Base-by-base conservation (phyloP, 148 eudicot species). In the Vaccinium vitisidaea region DNA sequence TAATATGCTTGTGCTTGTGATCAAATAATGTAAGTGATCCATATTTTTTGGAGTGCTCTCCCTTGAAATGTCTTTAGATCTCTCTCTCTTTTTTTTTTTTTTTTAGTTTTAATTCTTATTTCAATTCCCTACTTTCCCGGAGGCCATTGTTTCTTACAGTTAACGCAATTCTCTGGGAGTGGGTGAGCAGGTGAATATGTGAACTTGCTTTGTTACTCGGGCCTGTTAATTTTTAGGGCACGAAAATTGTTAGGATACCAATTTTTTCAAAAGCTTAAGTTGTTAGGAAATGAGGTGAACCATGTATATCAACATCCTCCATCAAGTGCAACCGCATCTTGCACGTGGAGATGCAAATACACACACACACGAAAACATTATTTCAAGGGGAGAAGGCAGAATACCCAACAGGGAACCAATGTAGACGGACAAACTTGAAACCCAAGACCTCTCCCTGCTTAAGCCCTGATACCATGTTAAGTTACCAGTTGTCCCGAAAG, bases 151-250 rank as follows among this genome's bases (percentile, higher is more conserved):
- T 73, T 6, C 7, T 73, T 8, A 3, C 49, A 32, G 9, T 32
- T 36, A 32, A 8, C n/a, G 32, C 19, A 71, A 36, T 36, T 32
- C 19, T 71, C 0, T 19, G 18, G 18, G 46, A 15, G 43, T 27
- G 21, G 21, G 19, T 71, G 15, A 67, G 74, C 39, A 65, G 39
- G 74, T 67, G 36, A 27, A 67, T 27, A 67, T 27, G 39, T 67
- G 74, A 67, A 69, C 74, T 69, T 27, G 74, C 74, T 69, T 69
- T 69, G 74, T 69, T 12, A 69, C 39, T 69, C 13, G 15, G 73
- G 32, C 23, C 73, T 25, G 23, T 67, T 10, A 10, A 43, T 43
- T 67, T 25, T 67, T 9, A 10, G 73, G 2, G 73, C 73, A n/a
- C 36, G 3, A n/a, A n/a, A 18, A 7, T 58, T 58, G 65, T 58